A percentile compares a stretch with the other conserved stretches of the same genome.
Conservation (phyloP, 768 basidiomycete species). For the Tricholomella constricta region DNA sequence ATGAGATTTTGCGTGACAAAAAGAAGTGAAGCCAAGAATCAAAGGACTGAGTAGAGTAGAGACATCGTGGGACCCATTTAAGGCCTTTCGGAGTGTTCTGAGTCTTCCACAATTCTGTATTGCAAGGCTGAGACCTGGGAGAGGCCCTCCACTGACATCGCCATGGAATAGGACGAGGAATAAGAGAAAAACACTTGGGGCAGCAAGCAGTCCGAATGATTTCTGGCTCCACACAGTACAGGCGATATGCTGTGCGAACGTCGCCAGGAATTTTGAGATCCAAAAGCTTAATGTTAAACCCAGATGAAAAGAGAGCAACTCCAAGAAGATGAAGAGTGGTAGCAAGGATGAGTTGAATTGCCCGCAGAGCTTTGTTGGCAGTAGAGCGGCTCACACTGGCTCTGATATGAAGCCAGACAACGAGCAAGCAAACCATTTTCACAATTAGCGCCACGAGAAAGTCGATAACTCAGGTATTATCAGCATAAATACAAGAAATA, state of each 20-base stretch:
- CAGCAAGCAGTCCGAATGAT: conserved; percentile 27
- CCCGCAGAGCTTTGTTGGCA: conserved; percentile 19
- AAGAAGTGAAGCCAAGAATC: conserved; percentile 31
- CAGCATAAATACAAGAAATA: neutral
- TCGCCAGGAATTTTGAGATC: conserved; percentile 20
- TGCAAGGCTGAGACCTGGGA: conserved; percentile 18
- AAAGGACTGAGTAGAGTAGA: conserved; percentile 25
- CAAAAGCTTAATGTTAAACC: conserved; percentile 6
- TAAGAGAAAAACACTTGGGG: conserved; percentile 24
- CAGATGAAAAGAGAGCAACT: conserved; percentile 10
- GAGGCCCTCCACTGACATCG: conserved; percentile 20
- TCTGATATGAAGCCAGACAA: conserved; percentile 23
- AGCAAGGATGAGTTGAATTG: conserved; percentile 19
- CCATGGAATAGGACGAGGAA: conserved; percentile 15
- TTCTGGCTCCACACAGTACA: conserved; percentile 20
- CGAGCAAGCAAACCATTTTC: conserved; percentile 17
- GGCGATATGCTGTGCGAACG: conserved; percentile 22
- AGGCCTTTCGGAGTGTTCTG: conserved; percentile 14
- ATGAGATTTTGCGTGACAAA: conserved; percentile 15
- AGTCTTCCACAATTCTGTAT: conserved; percentile 20
- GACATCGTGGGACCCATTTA: conserved; percentile 18
- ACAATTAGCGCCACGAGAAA: neutral
- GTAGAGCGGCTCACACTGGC: conserved; percentile 21
- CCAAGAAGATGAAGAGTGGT: conserved; percentile 13
- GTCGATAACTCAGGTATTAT: neutral